Conservation (phyloP, 768 basidiomycete species). For the Calvatia gigantea region DNA sequence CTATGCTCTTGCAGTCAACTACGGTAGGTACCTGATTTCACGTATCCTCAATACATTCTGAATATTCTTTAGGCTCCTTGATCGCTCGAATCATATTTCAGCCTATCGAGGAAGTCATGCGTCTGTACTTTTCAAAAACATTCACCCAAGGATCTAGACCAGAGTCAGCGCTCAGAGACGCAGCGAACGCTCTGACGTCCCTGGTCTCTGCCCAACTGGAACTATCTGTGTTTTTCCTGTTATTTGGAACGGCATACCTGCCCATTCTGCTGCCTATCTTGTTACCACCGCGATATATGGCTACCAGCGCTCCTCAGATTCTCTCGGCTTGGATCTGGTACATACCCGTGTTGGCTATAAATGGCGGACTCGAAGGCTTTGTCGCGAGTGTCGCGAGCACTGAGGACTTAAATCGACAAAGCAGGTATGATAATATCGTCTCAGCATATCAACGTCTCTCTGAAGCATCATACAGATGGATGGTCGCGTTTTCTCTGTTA, state of each 20-base stretch:
- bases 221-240: constrained; percentile 63
- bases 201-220: constrained; percentile 65
- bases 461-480: constrained; percentile 44
- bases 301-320: constrained; percentile 77
- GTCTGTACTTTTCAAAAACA: constrained; percentile 83
- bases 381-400: constrained; percentile 74
- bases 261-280: constrained; percentile 64
- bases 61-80: constrained; percentile 64
- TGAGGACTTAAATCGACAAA: constrained; percentile 65
- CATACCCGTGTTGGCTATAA: constrained; percentile 85
- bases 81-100: constrained; percentile 92
- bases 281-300: constrained; percentile 64
- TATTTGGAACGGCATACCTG: constrained; percentile 76
- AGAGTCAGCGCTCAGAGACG: constrained; percentile 28
- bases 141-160: constrained; percentile 22
- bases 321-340: constrained; percentile 83
- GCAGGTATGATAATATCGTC: constrained; percentile 36
- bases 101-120: constrained; percentile 90
- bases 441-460: background rate
- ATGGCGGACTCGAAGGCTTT: constrained; percentile 92
- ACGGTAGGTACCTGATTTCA: constrained; percentile 53
- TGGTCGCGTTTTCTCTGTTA: constrained; percentile 69
- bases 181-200: constrained; percentile 50
- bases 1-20: constrained; percentile 94
- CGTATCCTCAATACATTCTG: background rate